Conservation (phyloP, 495 filamentous ascomycete genomes). For the Aspergillus sclerotioniger region DNA sequence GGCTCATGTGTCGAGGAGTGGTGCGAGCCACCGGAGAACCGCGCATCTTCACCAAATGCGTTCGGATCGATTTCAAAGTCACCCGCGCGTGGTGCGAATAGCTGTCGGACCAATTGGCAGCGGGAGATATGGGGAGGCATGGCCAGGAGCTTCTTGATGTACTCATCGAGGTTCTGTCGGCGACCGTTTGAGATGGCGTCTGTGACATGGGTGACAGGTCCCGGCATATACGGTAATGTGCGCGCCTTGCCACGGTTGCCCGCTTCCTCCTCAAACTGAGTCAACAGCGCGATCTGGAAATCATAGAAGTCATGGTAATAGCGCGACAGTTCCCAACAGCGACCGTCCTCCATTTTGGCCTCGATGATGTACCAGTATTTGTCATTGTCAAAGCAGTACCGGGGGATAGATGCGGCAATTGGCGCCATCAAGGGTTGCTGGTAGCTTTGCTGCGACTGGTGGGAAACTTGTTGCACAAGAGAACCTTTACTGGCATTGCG, state of each 20-base stretch:
- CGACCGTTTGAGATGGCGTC: conserved; percentile 94
- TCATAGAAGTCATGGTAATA: conserved; percentile 99
- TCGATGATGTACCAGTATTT: conserved; percentile 99
- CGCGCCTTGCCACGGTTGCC: conserved; percentile 75
- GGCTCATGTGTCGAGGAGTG: conserved; percentile 59
- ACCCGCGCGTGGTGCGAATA: conserved; percentile 85
- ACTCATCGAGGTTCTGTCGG: conserved; percentile 86
- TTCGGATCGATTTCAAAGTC: conserved; percentile 87
- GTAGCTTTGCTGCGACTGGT: conserved; percentile 29
- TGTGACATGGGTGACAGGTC: conserved; percentile 95
- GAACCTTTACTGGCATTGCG: conserved; percentile 46
- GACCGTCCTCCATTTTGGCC: conserved; percentile 83
- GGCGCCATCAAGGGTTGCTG: conserved; percentile 50
- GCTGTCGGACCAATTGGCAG: conserved; percentile 77
- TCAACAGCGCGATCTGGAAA: conserved; percentile 92
- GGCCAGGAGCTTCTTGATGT: conserved; percentile 84
- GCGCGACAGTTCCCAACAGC: conserved; percentile 86
- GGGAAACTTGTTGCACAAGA: conserved; percentile 29
- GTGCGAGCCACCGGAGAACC: conserved; percentile 68
- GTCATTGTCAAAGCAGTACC: conserved; percentile 94
- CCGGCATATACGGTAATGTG: conserved; percentile 96
- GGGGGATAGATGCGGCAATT: conserved; percentile 78
- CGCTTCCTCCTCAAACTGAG: conserved; percentile 90
- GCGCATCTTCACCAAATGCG: conserved; percentile 63
- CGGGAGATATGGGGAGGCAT: conserved; percentile 81